Evolutionary conservation across 2,329 filamentous ascomycete species (phyloP).

Genomic region (Botrytis aclada): DNA sequence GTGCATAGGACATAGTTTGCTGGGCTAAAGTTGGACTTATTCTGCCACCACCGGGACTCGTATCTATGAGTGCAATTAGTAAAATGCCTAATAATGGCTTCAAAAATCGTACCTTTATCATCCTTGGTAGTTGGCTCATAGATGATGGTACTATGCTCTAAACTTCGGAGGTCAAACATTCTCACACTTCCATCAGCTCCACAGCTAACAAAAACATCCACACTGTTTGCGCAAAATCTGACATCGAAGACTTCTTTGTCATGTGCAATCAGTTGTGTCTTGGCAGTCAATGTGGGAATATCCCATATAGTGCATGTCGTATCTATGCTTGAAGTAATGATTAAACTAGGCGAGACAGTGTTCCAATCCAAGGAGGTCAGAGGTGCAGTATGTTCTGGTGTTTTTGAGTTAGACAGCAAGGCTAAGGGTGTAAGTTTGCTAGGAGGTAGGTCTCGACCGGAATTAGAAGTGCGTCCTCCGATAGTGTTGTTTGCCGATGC

Average conservation of each 20-base stretch:
- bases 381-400: slow-evolving; percentile 94
- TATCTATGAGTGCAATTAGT: slow-evolving; percentile 40
- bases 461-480: slow-evolving; percentile 57
- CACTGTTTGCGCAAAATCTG: slow-evolving; percentile 93
- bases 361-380: slow-evolving; percentile 98
- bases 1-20: slow-evolving; percentile 73
- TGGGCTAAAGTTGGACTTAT: slow-evolving; percentile 73
- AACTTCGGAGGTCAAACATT: slow-evolving; percentile 95
- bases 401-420: slow-evolving; percentile 94
- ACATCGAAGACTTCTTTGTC: slow-evolving; percentile 99
- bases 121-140: slow-evolving; percentile 94
- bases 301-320: slow-evolving; percentile 99
- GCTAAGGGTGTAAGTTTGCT: slow-evolving; percentile 89
- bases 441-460: slow-evolving; percentile 55
- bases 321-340: slow-evolving; percentile 98
- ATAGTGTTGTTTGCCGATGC: slow-evolving; percentile 62
- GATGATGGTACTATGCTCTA: slow-evolving; percentile 98
- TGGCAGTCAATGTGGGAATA: slow-evolving; percentile 94
- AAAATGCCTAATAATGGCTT: slow-evolving; percentile 13
- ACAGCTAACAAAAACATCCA: slow-evolving; percentile 98
- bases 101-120: slow-evolving; percentile 55
- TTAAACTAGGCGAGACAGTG: slow-evolving; percentile 90
- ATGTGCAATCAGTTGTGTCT: slow-evolving; percentile 96
- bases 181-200: slow-evolving; percentile 95
- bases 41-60: slow-evolving; percentile 49